A percentile compares a stretch with the other conserved stretches of the same genome.
Conservation (phyloP, 2,329 filamentous ascomycete genomes). For the Cladophialophora bantiana region DNA sequence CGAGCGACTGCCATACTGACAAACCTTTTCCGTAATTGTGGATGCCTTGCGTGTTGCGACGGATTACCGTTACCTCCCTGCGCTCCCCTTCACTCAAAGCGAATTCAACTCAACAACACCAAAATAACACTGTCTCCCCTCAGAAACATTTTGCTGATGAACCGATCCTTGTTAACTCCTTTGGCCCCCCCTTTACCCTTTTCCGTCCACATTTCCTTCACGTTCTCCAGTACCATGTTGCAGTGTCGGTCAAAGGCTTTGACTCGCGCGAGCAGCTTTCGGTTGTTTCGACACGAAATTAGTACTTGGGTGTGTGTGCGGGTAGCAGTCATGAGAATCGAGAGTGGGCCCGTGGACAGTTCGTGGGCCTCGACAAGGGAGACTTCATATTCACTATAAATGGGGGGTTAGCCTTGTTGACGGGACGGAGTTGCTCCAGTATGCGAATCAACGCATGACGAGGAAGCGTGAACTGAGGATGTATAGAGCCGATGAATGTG, state of each 20-base stretch:
- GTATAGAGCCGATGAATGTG: neutral
- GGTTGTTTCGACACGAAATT: conserved; percentile 97
- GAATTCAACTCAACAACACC: conserved; percentile 75
- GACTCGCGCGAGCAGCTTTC: conserved; percentile 94
- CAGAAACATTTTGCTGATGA: conserved; percentile 97
- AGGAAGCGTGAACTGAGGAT: neutral
- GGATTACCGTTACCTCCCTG: neutral
- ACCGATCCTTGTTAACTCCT: conserved; percentile 97
- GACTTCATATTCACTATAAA: conserved; percentile 83
- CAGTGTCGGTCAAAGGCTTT: conserved; percentile 99
- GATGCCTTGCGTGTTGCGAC: neutral
- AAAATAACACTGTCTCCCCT: conserved; percentile 88
- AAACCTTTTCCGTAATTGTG: neutral
- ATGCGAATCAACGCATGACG: neutral
- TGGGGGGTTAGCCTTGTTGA: conserved; percentile 19
- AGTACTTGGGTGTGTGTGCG: conserved; percentile 94
- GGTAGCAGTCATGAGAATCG: conserved; percentile 95
- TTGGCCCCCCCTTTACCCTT: conserved; percentile 84
- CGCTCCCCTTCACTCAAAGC: neutral
- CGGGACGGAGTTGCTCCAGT: neutral
- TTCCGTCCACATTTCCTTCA: conserved; percentile 99
- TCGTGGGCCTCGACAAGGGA: conserved; percentile 81
- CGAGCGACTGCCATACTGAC: neutral
- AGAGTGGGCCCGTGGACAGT: conserved; percentile 80
- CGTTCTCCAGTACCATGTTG: conserved; percentile 98